Base-by-base conservation (phyloP, 139 green algal species). In the Raphidocelis subcapitata region DNA sequence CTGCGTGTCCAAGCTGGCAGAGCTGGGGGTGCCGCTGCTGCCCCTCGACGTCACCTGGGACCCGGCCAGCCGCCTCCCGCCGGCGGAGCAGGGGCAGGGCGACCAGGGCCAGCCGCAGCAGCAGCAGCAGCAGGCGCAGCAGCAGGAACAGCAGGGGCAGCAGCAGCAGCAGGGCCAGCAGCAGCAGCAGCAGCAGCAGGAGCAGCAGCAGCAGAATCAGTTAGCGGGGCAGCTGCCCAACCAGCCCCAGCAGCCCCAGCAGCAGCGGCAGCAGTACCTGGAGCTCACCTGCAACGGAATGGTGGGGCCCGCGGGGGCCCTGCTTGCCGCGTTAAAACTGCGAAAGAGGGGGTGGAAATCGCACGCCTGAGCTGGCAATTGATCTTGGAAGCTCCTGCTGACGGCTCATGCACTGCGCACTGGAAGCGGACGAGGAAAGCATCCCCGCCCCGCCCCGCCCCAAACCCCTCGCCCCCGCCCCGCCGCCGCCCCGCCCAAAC, bases 241-340 rank as follows among this genome's bases (percentile, higher is more conserved):
- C 20, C 69, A 76, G 60, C 24, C 46, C 59, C 70, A 61, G 29
- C 70, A 61, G 28, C 21, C 31, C 5, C 51, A 55, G 24, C 49
- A 20, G 2, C 60, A 35, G 26, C 55, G 26, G 0, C 31, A 65
- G 46, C 61, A 70, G 32, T 77, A 36, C 70, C 75, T 87, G 75
- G 83, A 87, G 71, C 67, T 92, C 16, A 82, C 71, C 2, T 93
- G 88, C 76, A 85, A 86, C 44, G 85, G 82, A n/a, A 65, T 83
- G 82, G 85, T 87, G 57, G 5, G 79, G 35, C 26, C 12, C 37
- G 21, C 0, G 26, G 56, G 47, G 49, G 51, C 35, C 41, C 18
- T 67, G 61, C 5, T 67, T 51, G 32, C 3, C 41, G 41, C n/a
- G n/a, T n/a, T n/a, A n/a, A n/a, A n/a, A n/a, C n/a, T n/a, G n/a